phyloP scores from a whole-genome alignment of 2,329 filamentous ascomycete species.

The Aureobasidium lini region DNA sequence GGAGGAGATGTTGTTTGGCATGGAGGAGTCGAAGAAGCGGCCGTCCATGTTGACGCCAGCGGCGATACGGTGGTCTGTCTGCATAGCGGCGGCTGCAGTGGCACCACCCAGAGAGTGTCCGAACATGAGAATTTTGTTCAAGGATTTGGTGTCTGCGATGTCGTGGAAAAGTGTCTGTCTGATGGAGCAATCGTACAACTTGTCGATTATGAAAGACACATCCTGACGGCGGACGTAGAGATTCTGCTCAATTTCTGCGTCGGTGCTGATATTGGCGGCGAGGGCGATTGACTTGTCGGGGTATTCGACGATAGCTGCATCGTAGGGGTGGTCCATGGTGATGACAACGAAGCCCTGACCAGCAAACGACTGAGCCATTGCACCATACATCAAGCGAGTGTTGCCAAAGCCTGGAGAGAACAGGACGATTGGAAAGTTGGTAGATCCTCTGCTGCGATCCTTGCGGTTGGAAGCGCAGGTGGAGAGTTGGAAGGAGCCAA shows the following conservation, averaged over 20 bases:
- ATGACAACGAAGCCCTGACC: conserved; percentile 41
- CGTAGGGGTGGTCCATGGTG: conserved; percentile 44
- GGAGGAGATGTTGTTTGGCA: neutral
- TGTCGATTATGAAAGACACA: neutral
- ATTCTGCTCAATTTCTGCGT: neutral
- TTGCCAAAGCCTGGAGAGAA: conserved; percentile 41
- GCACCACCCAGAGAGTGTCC: neutral
- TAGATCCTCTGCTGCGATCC: conserved; percentile 26
- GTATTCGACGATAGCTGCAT: conserved; percentile 41
- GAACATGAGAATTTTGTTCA: neutral
- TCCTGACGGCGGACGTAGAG: neutral
- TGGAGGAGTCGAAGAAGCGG: neutral
- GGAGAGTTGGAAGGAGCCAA: conserved; percentile 12
- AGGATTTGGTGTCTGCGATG: neutral
- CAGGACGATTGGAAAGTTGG: neutral
- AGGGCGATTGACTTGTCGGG: conserved; percentile 14
- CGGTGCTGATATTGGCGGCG: neutral
- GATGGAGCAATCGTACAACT: neutral
- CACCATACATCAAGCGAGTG: conserved; percentile 37
- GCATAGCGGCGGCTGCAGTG: neutral
- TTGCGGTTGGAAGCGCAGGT: conserved; percentile 11
- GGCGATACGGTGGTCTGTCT: neutral
- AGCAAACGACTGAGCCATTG: conserved; percentile 39
- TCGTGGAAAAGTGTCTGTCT: neutral
- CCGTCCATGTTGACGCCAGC: neutral